Evolutionary conservation across 257 asterid genomes (phyloP).

Genomic region (Salvia miltiorrhiza): DNA sequence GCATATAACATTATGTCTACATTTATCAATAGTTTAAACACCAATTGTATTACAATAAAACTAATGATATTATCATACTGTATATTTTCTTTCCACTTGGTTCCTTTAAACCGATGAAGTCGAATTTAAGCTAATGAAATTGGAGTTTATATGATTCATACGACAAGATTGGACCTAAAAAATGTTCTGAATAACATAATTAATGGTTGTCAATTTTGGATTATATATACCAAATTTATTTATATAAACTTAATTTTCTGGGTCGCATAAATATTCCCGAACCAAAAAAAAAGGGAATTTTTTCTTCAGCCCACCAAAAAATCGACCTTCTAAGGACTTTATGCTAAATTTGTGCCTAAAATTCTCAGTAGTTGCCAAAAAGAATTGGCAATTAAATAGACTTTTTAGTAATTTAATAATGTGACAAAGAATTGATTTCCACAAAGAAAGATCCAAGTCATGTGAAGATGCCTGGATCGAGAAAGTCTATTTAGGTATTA

Average conservation of each 20-base stretch:
- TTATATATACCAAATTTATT: neutral
- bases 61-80: neutral
- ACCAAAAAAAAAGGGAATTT: neutral
- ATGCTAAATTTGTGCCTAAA: neutral
- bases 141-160: neutral
- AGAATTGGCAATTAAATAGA: neutral
- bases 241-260: neutral
- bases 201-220: neutral
- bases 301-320: constrained; percentile 6
- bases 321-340: neutral
- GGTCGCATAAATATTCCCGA: neutral
- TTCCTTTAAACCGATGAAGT: neutral
- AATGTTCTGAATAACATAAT: neutral
- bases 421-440: neutral
- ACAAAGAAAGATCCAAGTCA: constrained; percentile 19
- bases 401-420: neutral
- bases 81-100: neutral
- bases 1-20: neutral
- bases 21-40: neutral
- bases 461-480: constrained; percentile 31
- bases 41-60: neutral
- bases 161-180: neutral
- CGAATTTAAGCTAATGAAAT: neutral
- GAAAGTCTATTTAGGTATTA: constrained; percentile 22
- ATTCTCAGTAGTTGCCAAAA: constrained; percentile 12